A percentile compares a stretch with the other conserved stretches of the same genome.
Evolutionary conservation across 306 rosid species (phyloP).

Genomic region (Trifolium pratense): DNA sequence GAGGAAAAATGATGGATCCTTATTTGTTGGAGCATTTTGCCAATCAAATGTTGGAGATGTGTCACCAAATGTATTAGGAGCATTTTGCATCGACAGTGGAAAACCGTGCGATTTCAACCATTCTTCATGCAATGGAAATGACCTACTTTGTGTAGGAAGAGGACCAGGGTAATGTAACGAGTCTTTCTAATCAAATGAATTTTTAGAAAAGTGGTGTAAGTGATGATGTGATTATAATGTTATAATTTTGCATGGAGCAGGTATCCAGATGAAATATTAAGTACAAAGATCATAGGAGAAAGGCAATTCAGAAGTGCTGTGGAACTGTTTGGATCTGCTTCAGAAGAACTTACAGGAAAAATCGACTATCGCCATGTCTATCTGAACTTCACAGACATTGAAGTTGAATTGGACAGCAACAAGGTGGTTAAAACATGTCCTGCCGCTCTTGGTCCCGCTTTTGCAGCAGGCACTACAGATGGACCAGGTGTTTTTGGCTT

Average conservation of each 20-base stretch:
- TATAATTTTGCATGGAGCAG: constrained; percentile 44
- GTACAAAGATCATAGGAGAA: constrained; percentile 82
- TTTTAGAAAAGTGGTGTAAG: background rate
- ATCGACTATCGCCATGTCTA: constrained; percentile 73
- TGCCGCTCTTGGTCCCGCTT: constrained; percentile 91
- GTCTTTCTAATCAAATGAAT: constrained; percentile 6
- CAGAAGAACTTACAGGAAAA: constrained; percentile 58
- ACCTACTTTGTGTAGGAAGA: constrained; percentile 71
- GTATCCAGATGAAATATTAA: constrained; percentile 76
- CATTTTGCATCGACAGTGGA: constrained; percentile 75
- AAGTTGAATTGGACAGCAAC: constrained; percentile 57
- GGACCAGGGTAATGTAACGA: constrained; percentile 69
- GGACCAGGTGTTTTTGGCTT: constrained; percentile 83
- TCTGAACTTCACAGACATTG: constrained; percentile 67
- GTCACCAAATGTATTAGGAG: constrained; percentile 81
- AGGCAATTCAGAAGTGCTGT: constrained; percentile 68
- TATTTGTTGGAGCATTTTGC: constrained; percentile 87
- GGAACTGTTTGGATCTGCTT: constrained; percentile 59
- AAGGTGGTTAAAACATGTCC: constrained; percentile 72
- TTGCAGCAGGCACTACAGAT: constrained; percentile 94
- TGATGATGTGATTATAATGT: constrained; percentile 10
- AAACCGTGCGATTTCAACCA: constrained; percentile 74
- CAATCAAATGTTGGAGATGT: constrained; percentile 95
- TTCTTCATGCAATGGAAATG: constrained; percentile 81
- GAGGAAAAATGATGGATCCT: constrained; percentile 69